Base-by-base conservation (phyloP, 495 filamentous ascomycete species). In the Penicillium subrubescens region DNA sequence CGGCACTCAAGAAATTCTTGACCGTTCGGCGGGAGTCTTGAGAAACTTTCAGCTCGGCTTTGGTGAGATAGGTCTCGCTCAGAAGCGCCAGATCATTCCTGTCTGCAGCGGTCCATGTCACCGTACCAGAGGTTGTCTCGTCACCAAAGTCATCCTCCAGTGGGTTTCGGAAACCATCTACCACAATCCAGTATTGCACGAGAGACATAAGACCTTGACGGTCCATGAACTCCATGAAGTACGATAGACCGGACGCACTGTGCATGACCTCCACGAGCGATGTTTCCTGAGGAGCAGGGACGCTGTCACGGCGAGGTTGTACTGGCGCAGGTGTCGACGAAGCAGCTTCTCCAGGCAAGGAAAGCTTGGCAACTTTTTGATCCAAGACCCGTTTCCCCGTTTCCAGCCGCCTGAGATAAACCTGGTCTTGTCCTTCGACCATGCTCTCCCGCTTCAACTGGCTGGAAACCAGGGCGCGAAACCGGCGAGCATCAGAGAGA, bases 161-260 rank as follows among this genome's bases (percentile, higher is more conserved):
- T 6, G 96, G 96, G 72, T 95, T 96, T n/a, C 96, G 89, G 70
- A 98, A 90, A 2, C 96, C 94, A 79, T 98, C 95, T 17, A 98
- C 96, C 25, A 98, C 94, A 50, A 99, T 89, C 94, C 94, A 99
- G 75, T 97, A 99, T 72, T 99, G 96, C 1, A 99, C 95, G 43
- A 97, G 77, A 15, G 89, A 84, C 88, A 97, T 93, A 7, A 96
- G 83, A 33, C 86, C 81, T 71, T 92, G 89, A 31, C 94, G 90
- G 74, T 99, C 96, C 96, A 98, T 97, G 73, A 93, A 97, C 71
- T 99, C 96, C 96, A 98, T 99, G 73, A 98, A 97, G 72, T 97
- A 99, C 12, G 94, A 97, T 17, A 98, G 81, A 7, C 93, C 94
- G 1, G 94, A 88, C 10, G 94, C 87, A 74, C 95, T 91, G 65